These are phyloP conservation scores for Rhynchospora pubera DNA, from an alignment of 176 grass and related monocot genomes.

Conservation along the genomic window DNA sequence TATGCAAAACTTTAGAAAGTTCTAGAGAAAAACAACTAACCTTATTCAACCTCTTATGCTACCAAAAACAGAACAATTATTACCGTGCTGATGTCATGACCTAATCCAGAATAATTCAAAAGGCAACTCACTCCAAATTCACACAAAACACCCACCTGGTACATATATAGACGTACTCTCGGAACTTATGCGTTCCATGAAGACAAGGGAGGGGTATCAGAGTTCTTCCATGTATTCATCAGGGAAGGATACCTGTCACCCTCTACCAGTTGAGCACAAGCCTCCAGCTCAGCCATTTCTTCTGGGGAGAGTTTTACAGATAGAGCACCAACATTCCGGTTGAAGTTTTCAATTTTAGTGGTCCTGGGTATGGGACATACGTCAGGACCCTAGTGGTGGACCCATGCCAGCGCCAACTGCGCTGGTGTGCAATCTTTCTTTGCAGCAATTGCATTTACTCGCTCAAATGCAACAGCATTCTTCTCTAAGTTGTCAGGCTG, in stretches of 20 bases:
- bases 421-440: slow-evolving; percentile 47
- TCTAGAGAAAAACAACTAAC: neutral
- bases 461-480: slow-evolving; percentile 38
- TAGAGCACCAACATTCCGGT: slow-evolving; percentile 43
- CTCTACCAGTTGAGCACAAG: slow-evolving; percentile 16
- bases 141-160: neutral
- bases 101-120: neutral
- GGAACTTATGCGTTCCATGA: slow-evolving; percentile 34
- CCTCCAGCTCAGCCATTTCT: slow-evolving; percentile 50
- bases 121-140: neutral
- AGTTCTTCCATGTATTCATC: slow-evolving; percentile 33
- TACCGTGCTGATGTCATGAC: neutral
- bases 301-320: slow-evolving; percentile 38
- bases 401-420: slow-evolving; percentile 52
- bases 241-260: slow-evolving; percentile 16
- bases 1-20: neutral
- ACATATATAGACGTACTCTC: neutral
- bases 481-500: slow-evolving; percentile 44
- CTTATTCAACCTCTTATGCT: neutral
- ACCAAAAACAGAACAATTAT: neutral
- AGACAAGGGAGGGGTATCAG: slow-evolving; percentile 40
- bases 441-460: slow-evolving; percentile 33
- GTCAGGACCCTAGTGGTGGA: slow-evolving; percentile 52
- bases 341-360: slow-evolving; percentile 51
- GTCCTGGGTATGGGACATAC: slow-evolving; percentile 73